These are phyloP conservation scores for Erythrophleum fordii DNA, from an alignment of 306 rosid species.

Conservation along the genomic window DNA sequence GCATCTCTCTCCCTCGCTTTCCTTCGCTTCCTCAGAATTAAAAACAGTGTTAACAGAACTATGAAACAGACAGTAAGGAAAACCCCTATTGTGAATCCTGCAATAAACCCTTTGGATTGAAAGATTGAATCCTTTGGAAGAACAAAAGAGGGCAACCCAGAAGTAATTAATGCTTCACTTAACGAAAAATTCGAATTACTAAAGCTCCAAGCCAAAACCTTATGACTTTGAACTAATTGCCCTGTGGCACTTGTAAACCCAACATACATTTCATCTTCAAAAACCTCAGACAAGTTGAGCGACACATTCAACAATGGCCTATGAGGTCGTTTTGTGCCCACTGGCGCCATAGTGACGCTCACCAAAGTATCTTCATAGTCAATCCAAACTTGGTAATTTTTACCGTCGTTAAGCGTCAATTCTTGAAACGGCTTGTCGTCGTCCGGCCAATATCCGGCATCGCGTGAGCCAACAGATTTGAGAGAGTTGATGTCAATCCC, in stretches of 20 bases:
- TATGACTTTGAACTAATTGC: slow-evolving; percentile 68
- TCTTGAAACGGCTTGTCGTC: slow-evolving; percentile 47
- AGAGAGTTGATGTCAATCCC: slow-evolving; percentile 80
- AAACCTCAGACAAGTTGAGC: slow-evolving; percentile 61
- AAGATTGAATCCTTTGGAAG: slow-evolving; percentile 66
- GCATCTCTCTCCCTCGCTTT: slow-evolving; percentile 56
- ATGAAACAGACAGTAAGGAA: slow-evolving; percentile 38
- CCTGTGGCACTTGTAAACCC: slow-evolving; percentile 91
- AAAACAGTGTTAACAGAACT: slow-evolving; percentile 49
- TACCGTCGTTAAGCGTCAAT: slow-evolving; percentile 65
- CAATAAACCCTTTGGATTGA: slow-evolving; percentile 62
- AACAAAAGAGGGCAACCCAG: slow-evolving; percentile 74
- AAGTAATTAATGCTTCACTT: slow-evolving; percentile 60
- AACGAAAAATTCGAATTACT: slow-evolving; percentile 67
- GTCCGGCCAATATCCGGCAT: slow-evolving; percentile 72
- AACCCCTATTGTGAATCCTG: slow-evolving; percentile 53
- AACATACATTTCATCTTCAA: slow-evolving; percentile 73
- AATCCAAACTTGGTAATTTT: slow-evolving; percentile 86
- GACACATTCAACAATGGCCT: slow-evolving; percentile 56
- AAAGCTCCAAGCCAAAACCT: slow-evolving; percentile 85
- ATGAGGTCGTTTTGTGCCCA: slow-evolving; percentile 57
- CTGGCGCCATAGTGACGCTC: slow-evolving; percentile 69
- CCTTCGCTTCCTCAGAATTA: slow-evolving; percentile 47
- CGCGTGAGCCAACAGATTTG: slow-evolving; percentile 43
- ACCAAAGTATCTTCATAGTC: slow-evolving; percentile 65